A percentile compares a stretch with the other conserved stretches of the same genome.
phyloP scores from a whole-genome alignment of 257 asterid genomes.

The Solanum okadae region DNA sequence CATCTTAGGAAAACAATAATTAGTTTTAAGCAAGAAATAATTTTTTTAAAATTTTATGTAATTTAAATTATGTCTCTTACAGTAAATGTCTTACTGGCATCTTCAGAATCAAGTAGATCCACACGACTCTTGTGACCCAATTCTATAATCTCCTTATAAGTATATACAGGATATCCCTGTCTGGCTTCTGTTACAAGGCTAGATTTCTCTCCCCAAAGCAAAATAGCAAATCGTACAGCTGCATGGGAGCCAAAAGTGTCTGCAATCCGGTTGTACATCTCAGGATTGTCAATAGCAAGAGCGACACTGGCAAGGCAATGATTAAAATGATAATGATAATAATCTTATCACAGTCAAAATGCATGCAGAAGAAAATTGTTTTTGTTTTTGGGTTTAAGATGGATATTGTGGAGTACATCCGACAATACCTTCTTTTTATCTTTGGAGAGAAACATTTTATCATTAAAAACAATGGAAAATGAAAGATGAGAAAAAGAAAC shows the following conservation, averaged over 20 bases:
- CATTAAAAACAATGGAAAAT: background rate
- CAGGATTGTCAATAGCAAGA: slow-evolving; percentile 72
- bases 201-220: slow-evolving; percentile 87
- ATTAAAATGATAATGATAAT: slow-evolving; percentile 3
- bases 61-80: background rate
- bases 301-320: slow-evolving; percentile 54
- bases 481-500: background rate
- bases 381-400: background rate
- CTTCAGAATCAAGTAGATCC: slow-evolving; percentile 41
- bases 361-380: background rate
- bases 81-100: slow-evolving; percentile 49
- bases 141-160: slow-evolving; percentile 58
- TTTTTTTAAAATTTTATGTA: accelerated
- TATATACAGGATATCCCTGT: slow-evolving; percentile 39
- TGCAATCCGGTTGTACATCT: slow-evolving; percentile 40
- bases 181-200: slow-evolving; percentile 31
- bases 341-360: background rate
- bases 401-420: background rate
- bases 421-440: background rate
- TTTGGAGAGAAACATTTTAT: background rate
- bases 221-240: slow-evolving; percentile 45
- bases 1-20: background rate
- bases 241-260: slow-evolving; percentile 44
- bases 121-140: slow-evolving; percentile 56
- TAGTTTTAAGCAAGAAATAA: background rate